Conservation (phyloP, 305 asterid genomes). For the Withania somnifera region DNA sequence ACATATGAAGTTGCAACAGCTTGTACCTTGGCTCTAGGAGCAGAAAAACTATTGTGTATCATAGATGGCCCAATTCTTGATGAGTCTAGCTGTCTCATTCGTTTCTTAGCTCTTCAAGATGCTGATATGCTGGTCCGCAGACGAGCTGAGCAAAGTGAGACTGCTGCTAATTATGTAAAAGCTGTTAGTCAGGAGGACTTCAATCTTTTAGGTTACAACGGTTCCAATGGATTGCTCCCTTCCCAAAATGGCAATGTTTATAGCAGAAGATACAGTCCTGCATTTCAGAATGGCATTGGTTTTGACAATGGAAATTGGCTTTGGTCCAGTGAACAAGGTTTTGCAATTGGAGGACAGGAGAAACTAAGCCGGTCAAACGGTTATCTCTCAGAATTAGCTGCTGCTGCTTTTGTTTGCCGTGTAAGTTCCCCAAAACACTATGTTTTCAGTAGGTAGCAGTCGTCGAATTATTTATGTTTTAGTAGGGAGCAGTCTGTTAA, state of each 20-base stretch:
- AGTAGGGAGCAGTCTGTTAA: too few relatives aligned
- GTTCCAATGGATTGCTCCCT: constrained; percentile 19
- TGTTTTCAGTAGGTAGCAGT: too few relatives aligned
- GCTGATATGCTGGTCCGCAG: constrained; percentile 78
- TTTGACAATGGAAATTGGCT: constrained; percentile 77
- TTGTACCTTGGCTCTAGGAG: constrained; percentile 88
- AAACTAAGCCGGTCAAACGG: constrained; percentile 73
- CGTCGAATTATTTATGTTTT: too few relatives aligned
- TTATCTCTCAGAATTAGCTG: constrained; percentile 86
- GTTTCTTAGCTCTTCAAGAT: constrained; percentile 75
- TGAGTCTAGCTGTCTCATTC: constrained; percentile 62
- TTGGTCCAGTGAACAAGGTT: constrained; percentile 85
- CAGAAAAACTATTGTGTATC: constrained; percentile 89
- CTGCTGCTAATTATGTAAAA: constrained; percentile 92
- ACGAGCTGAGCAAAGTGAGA: constrained; percentile 79
- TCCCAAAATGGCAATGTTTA: constrained; percentile 30
- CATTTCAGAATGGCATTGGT: constrained; percentile 95
- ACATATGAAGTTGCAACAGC: constrained; percentile 99
- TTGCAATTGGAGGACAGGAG: constrained; percentile 95
- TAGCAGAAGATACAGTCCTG: constrained; percentile 25
- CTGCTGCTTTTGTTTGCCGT: constrained; percentile 98
- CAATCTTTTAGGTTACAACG: constrained; percentile 19
- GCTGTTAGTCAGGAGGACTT: constrained; percentile 59
- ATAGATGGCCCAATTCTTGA: constrained; percentile 92
- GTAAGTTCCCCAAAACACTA: too few relatives aligned